A percentile compares a stretch with the other conserved stretches of the same genome.
Conservation (phyloP, 1,139 yeast species). For the Nakaseomyces glabratus region DNA sequence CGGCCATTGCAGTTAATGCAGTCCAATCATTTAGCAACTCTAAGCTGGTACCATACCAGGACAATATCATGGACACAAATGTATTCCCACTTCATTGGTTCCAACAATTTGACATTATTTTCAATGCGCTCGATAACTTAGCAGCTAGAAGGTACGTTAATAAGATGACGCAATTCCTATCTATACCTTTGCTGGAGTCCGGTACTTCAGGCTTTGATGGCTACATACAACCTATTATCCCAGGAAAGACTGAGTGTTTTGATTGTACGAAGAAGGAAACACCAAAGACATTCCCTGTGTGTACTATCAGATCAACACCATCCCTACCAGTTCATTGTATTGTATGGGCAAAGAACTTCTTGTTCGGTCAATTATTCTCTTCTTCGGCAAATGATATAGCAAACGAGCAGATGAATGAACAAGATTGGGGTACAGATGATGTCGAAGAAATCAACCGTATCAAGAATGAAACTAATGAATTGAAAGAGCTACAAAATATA, state of each 20-base stretch:
- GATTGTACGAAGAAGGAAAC: slow-evolving; percentile 83
- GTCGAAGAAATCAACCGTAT: slow-evolving; percentile 61
- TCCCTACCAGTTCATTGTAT: slow-evolving; percentile 93
- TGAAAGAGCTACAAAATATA: slow-evolving; percentile 50
- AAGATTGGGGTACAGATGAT: slow-evolving; percentile 49
- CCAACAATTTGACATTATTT: slow-evolving; percentile 63
- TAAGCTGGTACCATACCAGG: slow-evolving; percentile 72
- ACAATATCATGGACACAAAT: slow-evolving; percentile 73
- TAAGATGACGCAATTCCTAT: slow-evolving; percentile 62
- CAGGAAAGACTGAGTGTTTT: slow-evolving; percentile 80
- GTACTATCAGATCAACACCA: slow-evolving; percentile 95
- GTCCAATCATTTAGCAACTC: slow-evolving; percentile 68
- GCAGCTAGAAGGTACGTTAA: slow-evolving; percentile 91
- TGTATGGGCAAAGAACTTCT: slow-evolving; percentile 93
- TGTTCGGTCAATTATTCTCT: slow-evolving; percentile 75
- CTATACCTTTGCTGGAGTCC: slow-evolving; percentile 76
- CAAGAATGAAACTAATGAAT: slow-evolving; percentile 66
- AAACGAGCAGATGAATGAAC: slow-evolving; percentile 25
- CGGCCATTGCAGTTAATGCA: slow-evolving; percentile 72
- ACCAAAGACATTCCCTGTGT: slow-evolving; percentile 88
- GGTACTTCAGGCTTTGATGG: slow-evolving; percentile 96
- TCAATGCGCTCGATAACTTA: slow-evolving; percentile 87
- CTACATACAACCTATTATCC: slow-evolving; percentile 84
- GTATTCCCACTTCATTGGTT: slow-evolving; percentile 77
- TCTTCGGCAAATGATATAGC: slow-evolving; percentile 32